Evolutionary conservation across 768 basidiomycete genomes (phyloP).

Genomic region (Daedaleopsis sinensis): DNA sequence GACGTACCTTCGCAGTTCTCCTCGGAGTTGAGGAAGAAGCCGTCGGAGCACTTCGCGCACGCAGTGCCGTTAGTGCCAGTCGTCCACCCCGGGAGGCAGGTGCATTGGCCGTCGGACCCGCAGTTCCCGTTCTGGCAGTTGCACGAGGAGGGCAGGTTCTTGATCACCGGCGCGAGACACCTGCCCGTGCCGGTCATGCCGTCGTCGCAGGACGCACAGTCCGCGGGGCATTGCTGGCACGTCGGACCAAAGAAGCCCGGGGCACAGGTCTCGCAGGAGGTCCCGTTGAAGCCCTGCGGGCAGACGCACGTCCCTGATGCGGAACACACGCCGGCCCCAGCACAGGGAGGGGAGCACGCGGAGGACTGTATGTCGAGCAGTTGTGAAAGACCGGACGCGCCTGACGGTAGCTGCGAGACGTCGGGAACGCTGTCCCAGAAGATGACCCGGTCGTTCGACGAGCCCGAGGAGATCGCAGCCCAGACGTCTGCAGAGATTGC

Average conservation of each 20-base stretch:
- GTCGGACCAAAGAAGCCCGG: slow-evolving; percentile 74
- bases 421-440: slow-evolving; percentile 85
- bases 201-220: slow-evolving; percentile 74
- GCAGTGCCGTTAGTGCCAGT: slow-evolving; percentile 70
- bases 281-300: slow-evolving; percentile 71
- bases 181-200: slow-evolving; percentile 78
- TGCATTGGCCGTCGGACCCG: slow-evolving; percentile 65
- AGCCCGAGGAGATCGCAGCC: slow-evolving; percentile 62
- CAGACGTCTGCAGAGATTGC: slow-evolving; percentile 70
- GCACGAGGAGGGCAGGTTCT: slow-evolving; percentile 65
- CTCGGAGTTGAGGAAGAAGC: slow-evolving; percentile 71
- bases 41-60: slow-evolving; percentile 73
- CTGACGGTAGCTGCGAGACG: slow-evolving; percentile 63
- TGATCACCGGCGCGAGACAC: slow-evolving; percentile 57
- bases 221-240: slow-evolving; percentile 70
- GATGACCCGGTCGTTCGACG: slow-evolving; percentile 58
- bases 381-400: slow-evolving; percentile 47
- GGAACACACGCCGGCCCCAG: slow-evolving; percentile 73
- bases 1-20: slow-evolving; percentile 74
- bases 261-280: slow-evolving; percentile 79
- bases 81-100: slow-evolving; percentile 79
- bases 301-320: slow-evolving; percentile 73
- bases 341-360: slow-evolving; percentile 75
- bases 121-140: slow-evolving; percentile 86
- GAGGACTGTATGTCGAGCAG: slow-evolving; percentile 75